Percentiles rank a stretch among this genome's conserved stretches.
These are phyloP conservation scores for Mytilinidion resinicola DNA, from an alignment of 495 filamentous ascomycete species.

Conservation along the genomic window DNA sequence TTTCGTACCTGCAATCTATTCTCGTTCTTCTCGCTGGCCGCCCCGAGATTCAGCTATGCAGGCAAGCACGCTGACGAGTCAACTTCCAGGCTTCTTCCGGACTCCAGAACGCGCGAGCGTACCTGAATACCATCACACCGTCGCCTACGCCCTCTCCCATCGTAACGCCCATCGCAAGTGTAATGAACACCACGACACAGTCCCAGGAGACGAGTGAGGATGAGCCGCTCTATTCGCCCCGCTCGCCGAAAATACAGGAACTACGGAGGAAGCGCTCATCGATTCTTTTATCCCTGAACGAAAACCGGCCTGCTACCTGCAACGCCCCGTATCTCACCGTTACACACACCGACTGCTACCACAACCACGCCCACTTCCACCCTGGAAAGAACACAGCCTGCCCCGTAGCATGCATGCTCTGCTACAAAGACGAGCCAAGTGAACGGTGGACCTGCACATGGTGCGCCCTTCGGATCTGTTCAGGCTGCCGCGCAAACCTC, in stretches of 20 bases:
- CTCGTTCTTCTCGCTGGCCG: conserved; percentile 2
- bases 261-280: not conserved
- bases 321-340: not conserved
- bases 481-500: not conserved
- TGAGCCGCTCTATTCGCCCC: not conserved
- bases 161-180: not conserved
- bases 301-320: not conserved
- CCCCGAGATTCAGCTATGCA: not conserved
- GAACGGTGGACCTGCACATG: not conserved
- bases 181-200: not conserved
- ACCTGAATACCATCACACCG: conserved; percentile 15
- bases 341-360: not conserved
- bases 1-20: conserved; percentile 7
- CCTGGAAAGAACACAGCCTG: not conserved
- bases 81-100: not conserved
- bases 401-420: not conserved
- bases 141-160: conserved; percentile 8
- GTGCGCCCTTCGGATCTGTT: not conserved
- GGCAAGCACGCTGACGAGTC: not conserved
- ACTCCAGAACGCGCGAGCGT: not conserved
- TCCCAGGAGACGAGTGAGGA: not conserved
- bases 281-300: not conserved
- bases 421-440: not conserved
- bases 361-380: not conserved
- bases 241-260: not conserved